A percentile compares a stretch with the other conserved stretches of the same genome.
Evolutionary conservation across 169 alveolate genomes (phyloP).

Genomic region (Sarcocystis neurona): DNA sequence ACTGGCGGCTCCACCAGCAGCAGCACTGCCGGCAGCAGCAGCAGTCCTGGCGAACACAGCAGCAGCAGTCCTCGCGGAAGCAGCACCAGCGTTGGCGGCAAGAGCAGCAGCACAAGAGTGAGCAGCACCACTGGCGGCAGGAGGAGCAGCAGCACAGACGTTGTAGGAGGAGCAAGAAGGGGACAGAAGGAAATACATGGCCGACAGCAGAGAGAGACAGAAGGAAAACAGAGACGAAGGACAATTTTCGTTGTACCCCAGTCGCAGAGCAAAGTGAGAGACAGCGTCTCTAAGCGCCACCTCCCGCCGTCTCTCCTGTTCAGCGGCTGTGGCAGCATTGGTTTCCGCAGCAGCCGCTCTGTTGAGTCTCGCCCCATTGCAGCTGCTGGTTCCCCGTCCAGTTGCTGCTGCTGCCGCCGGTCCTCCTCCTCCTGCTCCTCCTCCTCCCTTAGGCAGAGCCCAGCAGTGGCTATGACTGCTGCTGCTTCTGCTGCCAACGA

Average conservation of each 20-base stretch:
- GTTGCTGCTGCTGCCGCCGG: not conserved
- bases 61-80: too few relatives aligned
- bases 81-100: too few relatives aligned
- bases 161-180: too few relatives aligned
- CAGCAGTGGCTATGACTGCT: too few relatives aligned
- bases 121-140: too few relatives aligned
- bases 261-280: conserved; percentile 48
- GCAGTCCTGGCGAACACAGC: too few relatives aligned
- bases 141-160: too few relatives aligned
- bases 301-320: conserved; percentile 12
- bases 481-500: not conserved
- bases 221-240: not conserved
- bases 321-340: conserved; percentile 5
- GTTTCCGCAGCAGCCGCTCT: not conserved
- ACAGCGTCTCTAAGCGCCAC: conserved; percentile 29
- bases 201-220: too few relatives aligned
- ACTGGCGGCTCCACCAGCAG: not conserved
- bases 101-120: too few relatives aligned
- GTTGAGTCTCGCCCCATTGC: too few relatives aligned
- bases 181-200: too few relatives aligned
- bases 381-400: too few relatives aligned
- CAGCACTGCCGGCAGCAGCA: not conserved
- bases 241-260: conserved; percentile 21
- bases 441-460: conserved; percentile 15
- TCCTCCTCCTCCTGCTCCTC: not conserved